phyloP scores from a whole-genome alignment of 352 stramenopile genomes.

The Elongisporangium prolatum region DNA sequence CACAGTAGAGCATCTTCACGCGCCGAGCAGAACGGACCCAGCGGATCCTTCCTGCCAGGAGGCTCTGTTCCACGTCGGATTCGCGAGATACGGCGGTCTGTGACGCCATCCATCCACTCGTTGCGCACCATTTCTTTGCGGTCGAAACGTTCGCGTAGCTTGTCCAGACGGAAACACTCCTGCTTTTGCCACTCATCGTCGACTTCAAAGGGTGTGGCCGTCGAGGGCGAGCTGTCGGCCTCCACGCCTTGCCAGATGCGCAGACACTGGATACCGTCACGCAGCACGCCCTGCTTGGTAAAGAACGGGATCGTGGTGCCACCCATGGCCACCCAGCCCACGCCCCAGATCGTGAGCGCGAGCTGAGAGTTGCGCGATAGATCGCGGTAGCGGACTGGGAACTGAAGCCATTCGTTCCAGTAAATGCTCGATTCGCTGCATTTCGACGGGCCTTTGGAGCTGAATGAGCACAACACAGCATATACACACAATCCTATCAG shows the following conservation, averaged over 20 bases:
- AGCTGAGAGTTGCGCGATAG: slow-evolving; percentile 82
- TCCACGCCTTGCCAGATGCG: slow-evolving; percentile 71
- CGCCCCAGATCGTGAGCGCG: slow-evolving; percentile 82
- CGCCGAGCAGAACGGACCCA: slow-evolving; percentile 78
- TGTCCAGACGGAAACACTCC: slow-evolving; percentile 81
- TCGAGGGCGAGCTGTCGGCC: slow-evolving; percentile 61
- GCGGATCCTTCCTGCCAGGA: slow-evolving; percentile 55
- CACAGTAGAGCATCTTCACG: slow-evolving; percentile 77
- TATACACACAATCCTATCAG: slow-evolving; percentile 2
- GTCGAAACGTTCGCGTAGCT: slow-evolving; percentile 87
- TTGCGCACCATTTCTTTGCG: slow-evolving; percentile 82
- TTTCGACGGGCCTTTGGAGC: slow-evolving; percentile 80
- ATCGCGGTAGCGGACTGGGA: slow-evolving; percentile 83
- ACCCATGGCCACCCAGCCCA: slow-evolving; percentile 75
- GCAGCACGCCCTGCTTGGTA: slow-evolving; percentile 76
- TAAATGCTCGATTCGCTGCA: slow-evolving; percentile 85
- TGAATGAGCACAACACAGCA: slow-evolving; percentile 8
- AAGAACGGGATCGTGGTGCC: slow-evolving; percentile 88
- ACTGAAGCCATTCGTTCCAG: slow-evolving; percentile 87
- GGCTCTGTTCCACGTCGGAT: slow-evolving; percentile 80
- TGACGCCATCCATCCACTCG: slow-evolving; percentile 91
- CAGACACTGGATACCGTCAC: slow-evolving; percentile 85
- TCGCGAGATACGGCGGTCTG: slow-evolving; percentile 76
- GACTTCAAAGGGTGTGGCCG: slow-evolving; percentile 65
- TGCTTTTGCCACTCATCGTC: slow-evolving; percentile 68